These are phyloP conservation scores for Boechera stricta DNA, from an alignment of 345 rosid genomes.

Conservation along the genomic window DNA sequence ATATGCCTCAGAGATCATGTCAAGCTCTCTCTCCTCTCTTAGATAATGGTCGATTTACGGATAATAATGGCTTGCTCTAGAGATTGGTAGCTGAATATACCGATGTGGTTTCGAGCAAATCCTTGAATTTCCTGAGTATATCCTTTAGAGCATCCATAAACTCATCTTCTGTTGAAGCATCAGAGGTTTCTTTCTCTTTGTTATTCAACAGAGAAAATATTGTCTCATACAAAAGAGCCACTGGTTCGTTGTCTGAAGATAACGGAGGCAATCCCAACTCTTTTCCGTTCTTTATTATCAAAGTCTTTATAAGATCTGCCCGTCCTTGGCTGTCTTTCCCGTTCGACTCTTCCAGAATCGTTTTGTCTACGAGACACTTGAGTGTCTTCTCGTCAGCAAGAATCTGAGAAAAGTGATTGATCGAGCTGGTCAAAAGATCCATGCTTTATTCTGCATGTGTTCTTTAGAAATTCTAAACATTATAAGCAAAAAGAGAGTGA, in stretches of 20 bases:
- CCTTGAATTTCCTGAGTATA: conserved; percentile 61
- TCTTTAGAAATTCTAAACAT: background rate
- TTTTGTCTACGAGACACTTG: conserved; percentile 48
- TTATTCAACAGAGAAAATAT: conserved; percentile 53
- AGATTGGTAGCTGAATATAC: conserved; percentile 48
- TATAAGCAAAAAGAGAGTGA: background rate
- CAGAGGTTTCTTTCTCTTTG: conserved; percentile 39
- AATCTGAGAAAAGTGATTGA: conserved; percentile 53
- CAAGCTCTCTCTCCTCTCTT: conserved; percentile 15
- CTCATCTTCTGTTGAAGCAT: conserved; percentile 44
- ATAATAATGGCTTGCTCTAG: background rate
- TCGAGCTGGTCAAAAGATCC: conserved; percentile 10
- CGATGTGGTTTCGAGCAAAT: conserved; percentile 66
- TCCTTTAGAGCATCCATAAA: conserved; percentile 47
- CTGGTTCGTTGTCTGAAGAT: conserved; percentile 62
- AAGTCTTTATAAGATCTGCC: conserved; percentile 48
- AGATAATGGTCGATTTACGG: background rate
- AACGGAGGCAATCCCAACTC: conserved; percentile 77
- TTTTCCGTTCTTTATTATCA: conserved; percentile 60
- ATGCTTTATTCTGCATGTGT: background rate
- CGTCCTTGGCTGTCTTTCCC: conserved; percentile 40
- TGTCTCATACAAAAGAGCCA: conserved; percentile 58
- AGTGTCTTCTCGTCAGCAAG: conserved; percentile 59
- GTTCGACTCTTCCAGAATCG: conserved; percentile 40
- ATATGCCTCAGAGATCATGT: background rate